Base-by-base conservation (phyloP, 768 basidiomycete genomes). In the Serpula lacrymans region DNA sequence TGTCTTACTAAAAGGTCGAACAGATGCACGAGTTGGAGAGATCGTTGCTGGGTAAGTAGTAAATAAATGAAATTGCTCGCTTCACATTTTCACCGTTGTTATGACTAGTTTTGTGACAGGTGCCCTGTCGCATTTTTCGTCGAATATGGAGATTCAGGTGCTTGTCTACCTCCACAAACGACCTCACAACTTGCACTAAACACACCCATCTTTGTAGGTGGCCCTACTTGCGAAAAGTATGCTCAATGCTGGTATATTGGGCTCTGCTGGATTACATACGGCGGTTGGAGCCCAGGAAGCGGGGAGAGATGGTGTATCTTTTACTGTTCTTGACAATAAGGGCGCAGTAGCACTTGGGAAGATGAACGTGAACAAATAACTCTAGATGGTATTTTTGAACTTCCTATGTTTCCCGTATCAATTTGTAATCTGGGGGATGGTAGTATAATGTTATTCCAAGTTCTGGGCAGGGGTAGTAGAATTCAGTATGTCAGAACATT, bases 271-370 rank as follows among this genome's bases (percentile, higher is more conserved):
- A 2, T 59, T 84, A 8, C 72, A 75, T 2, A 34, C 70, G 16
- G 55, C 49, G 21, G 71, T 64, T 5, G 44, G 55, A 2, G 70
- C 78, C 2, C 62, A 70, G 51, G 43, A 16, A 10, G n/a, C n/a
- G n/a, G 68, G 63, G 3, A 57, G 55, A 22, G 62, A 57, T 1
- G 69, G 58, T 9, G 57, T 54, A 1, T 51, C 51, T 18, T 81
- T 73, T 49, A 78, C 76, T 0, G 30, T 74, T 9, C 69, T 83
- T 29, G 50, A 47, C 9, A 82, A 81, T 45, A 43, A 58, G 13
- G 75, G 72, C 35, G 69, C 74, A 23, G 39, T 69, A 39, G 67
- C 55, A 25, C 53, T 79, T 25, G 69, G n/a, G n/a, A n/a, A n/a
- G n/a, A n/a, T n/a, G n/a, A n/a, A n/a, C n/a, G n/a, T n/a, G n/a